phyloP scores from a whole-genome alignment of 1,139 yeast genomes.

The Saccharomyces hybrid region DNA sequence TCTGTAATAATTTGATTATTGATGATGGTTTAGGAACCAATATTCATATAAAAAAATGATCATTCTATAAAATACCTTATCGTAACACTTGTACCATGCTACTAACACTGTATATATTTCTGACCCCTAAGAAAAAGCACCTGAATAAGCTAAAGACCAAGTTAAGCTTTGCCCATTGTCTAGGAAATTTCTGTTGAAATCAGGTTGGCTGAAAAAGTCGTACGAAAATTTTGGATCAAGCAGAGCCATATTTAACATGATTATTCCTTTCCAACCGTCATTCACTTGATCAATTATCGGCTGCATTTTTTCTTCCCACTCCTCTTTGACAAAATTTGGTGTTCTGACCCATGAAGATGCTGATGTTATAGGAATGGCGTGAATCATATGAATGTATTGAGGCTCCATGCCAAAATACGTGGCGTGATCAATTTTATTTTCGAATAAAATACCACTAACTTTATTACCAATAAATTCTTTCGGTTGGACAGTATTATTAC shows the following conservation, averaged over 20 bases:
- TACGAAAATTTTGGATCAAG: conserved; percentile 61
- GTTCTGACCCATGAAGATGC: conserved; percentile 69
- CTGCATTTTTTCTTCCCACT: conserved; percentile 56
- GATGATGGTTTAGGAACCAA: background rate
- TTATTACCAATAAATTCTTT: conserved; percentile 48
- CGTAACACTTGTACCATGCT: background rate
- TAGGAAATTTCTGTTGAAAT: conserved; percentile 46
- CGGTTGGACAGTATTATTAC: conserved; percentile 47
- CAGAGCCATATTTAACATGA: conserved; percentile 71
- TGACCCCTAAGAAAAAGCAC: conserved; percentile 28
- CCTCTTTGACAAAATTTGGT: conserved; percentile 64
- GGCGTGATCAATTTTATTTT: conserved; percentile 85
- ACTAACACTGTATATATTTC: background rate
- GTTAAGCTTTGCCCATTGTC: conserved; percentile 88
- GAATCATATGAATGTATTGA: conserved; percentile 92
- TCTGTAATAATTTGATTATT: background rate
- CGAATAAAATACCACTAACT: conserved; percentile 71
- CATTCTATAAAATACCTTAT: background rate
- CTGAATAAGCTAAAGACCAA: conserved; percentile 80
- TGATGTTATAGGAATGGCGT: conserved; percentile 87
- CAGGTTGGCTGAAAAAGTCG: conserved; percentile 50
- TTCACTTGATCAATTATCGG: conserved; percentile 46
- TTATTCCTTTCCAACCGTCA: conserved; percentile 85
- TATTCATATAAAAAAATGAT: background rate
- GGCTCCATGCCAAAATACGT: conserved; percentile 72